Evolutionary conservation across 768 basidiomycete species (phyloP), one percentile per base, ranked within the genome.

Genomic region (Leccinum boreale): DNA sequence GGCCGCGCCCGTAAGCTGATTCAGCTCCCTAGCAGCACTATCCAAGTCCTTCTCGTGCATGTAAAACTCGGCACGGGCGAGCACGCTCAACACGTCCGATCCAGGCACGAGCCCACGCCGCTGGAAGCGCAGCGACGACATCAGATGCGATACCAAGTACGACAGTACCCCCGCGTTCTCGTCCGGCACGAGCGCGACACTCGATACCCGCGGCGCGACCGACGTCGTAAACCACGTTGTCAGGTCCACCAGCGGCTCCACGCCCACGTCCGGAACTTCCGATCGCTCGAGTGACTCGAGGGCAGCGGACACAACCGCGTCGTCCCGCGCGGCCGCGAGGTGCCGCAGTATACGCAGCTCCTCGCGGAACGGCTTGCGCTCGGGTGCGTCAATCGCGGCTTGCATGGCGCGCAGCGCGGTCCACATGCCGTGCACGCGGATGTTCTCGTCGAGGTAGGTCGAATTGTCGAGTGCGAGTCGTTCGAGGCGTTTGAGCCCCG

Each of bases 181-280:
- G 65, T 96, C 92, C 3, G 97, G 97, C 3, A 98, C 93, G 50
- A 99, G 81, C 7, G 95, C 90, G n/a, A 97, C 94, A 53, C 83
- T 85, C 26, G 88, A 82, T 51, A 98, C 87, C 57, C 86, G 87
- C 15, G 94, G 94, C 2, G 85, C 84, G 46, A 99, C 90, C 29
- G 86, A 85, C 36, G 82, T 82, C 53, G 83, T 79, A 77, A 98
- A 98, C 92, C 95, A 98, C n/a, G 86, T 82, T 5, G 92, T 80
- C 39, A 42, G 2, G 39, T 42, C 39, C n/a, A 17, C 39, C n/a
- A 42, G n/a, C 4, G 39, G 39, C 9, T 42, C 39, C 39, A 42
- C n/a, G 17, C n/a, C 39, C 39, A 42, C 39, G 3, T 42, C 39
- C n/a, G 39, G 39, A 42, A 42, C n/a, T n/a, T 42, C 39, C n/a